Base-by-base conservation (phyloP, 306 rosid genomes). In the Arachis stenosperma region DNA sequence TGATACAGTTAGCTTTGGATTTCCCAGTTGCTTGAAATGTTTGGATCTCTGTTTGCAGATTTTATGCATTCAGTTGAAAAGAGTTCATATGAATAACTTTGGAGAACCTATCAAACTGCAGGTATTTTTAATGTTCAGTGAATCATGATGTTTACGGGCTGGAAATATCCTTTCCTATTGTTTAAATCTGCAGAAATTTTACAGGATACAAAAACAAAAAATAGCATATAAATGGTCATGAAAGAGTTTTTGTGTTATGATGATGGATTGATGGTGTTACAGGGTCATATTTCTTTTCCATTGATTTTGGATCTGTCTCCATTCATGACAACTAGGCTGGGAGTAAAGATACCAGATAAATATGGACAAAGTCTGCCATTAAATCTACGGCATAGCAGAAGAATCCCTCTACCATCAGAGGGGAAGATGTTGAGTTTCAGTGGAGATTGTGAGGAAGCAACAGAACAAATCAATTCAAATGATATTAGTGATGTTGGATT, bases 281-380 rank as follows among this genome's bases (percentile, higher is more conserved):
- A 89, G 98, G 98, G 97, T 33, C 92, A 88, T 76, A 79, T 89
- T 65, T 89, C 89, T 36, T 90, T 93, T 78, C 96, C 98, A 2
- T 72, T 89, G 83, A 78, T 71, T 76, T 85, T 93, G 87, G 97
- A 93, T 65, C 75, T 84, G 53, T 80, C 33, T 44, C 73, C 88
- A 46, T 93, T 91, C 91, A 86, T 80, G 84, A 86, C 89, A 65
- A 86, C 81, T 61, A 85, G 82, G 70, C 87, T 82, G 53, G 90
- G 86, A 81, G 79, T 81, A 75, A 85, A 81, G 53, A 68, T 76
- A 42, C 72, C 53, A 75, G 83, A 80, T 13, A 77, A 60, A 69
- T 83, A 54, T 79, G 44, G 73, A 71, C 85, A 56, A 71, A 76
- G 68, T 81, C 62, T 78, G 65, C 62, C 79, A 44, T 57, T 56